A percentile compares a stretch with the other conserved stretches of the same genome.
Conservation (phyloP, 2,329 filamentous ascomycete species). For the Aspergillus floridensis region DNA sequence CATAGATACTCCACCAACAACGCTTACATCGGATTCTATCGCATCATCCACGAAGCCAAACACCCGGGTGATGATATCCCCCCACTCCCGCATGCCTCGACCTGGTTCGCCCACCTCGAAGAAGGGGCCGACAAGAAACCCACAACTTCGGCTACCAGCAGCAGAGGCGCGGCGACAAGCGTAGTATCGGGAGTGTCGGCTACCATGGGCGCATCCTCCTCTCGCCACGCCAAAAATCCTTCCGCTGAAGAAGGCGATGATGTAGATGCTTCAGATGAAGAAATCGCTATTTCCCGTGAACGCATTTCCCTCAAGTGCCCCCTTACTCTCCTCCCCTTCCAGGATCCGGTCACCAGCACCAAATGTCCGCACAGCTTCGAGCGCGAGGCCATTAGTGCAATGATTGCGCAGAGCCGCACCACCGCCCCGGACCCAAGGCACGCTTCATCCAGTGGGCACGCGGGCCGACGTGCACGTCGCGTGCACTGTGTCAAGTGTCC, state of each 20-base stretch:
- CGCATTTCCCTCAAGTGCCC: slow-evolving; percentile 48
- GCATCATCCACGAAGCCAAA: slow-evolving; percentile 60
- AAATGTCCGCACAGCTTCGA: slow-evolving; percentile 54
- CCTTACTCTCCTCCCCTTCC: slow-evolving; percentile 46
- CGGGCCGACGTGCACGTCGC: slow-evolving; percentile 17
- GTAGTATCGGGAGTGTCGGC: slow-evolving; percentile 9
- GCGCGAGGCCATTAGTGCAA: slow-evolving; percentile 43
- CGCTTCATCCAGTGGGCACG: slow-evolving; percentile 10
- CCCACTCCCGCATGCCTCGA: slow-evolving; percentile 54
- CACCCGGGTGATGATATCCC: slow-evolving; percentile 54
- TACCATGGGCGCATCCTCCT: slow-evolving; percentile 12
- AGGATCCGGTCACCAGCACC: slow-evolving; percentile 47
- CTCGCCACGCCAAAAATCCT: slow-evolving; percentile 23
- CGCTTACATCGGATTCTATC: slow-evolving; percentile 60
- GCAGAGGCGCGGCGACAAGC: slow-evolving; percentile 3
- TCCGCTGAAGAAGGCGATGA: slow-evolving; percentile 18
- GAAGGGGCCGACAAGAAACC: slow-evolving; percentile 20
- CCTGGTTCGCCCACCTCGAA: slow-evolving; percentile 60
- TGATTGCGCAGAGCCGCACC: slow-evolving; percentile 38
- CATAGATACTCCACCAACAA: slow-evolving; percentile 57
- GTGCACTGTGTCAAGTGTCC: slow-evolving; percentile 39
- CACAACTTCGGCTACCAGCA: not conserved
- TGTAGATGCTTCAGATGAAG: slow-evolving; percentile 38
- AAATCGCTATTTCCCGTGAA: slow-evolving; percentile 48
- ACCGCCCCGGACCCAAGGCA: slow-evolving; percentile 24